Base-by-base conservation (phyloP, 2,329 filamentous ascomycete species). In the Colletotrichum lindemuthianum region DNA sequence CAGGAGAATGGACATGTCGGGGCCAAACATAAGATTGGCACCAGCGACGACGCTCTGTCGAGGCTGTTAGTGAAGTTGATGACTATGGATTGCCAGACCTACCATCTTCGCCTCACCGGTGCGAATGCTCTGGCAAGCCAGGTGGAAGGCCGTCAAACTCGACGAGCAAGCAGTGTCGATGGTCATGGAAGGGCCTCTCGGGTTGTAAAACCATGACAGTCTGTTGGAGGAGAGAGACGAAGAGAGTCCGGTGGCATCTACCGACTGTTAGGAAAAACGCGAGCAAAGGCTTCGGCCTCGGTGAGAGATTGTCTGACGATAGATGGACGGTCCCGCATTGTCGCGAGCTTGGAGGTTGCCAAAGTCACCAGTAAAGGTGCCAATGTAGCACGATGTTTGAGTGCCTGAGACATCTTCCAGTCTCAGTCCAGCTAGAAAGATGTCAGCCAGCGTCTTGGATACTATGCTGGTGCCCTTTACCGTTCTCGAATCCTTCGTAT, bases 171-270 rank as follows among this genome's bases (percentile, higher is more conserved):
- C 77, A 2, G 77, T 78, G 56, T 78, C 71, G 4, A 78, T 69
- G 3, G 74, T 72, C 51, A 78, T 69, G 33, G 71, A 77, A 1
- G 77, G 76, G 7, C 65, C 65, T 49, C 58, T 65, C 4, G 74
- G 69, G 55, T 77, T 73, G 60, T 73, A 78, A 51, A 66, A 67
- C 47, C 57, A 67, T 9, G 61, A 66, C n/a, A 67, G 16, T n/a
- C 65, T 59, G 60, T 73, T 72, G 11, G 69, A 63, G 8, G 70
- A 51, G 15, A 72, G 56, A 12, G 63, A 65, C 1, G 11, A 75
- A 79, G 81, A 32, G 80, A 84, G 15, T 78, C 81, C 68, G 82
- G 82, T 65, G 81, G 82, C 78, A 82, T 83, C 37, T 82, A 79
- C 37, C 81, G 77, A 2, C 77, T 79, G 57, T 81, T 77, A 56